Evolutionary conservation across 495 filamentous ascomycete species (phyloP).

Genomic region (Lophiostoma macrostomum): DNA sequence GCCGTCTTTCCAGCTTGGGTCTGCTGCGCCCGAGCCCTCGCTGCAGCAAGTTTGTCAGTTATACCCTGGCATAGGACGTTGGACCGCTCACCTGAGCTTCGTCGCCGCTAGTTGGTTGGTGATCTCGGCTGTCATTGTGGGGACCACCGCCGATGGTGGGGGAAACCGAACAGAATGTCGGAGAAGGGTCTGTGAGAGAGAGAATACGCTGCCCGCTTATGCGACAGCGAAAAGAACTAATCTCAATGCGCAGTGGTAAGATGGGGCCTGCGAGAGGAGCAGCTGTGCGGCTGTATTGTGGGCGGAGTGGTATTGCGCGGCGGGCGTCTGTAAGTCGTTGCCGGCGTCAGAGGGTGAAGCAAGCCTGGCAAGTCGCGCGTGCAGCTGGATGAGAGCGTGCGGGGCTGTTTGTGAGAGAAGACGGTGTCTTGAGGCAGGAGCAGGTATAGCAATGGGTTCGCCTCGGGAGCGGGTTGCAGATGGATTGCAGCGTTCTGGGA

Average conservation of each 20-base stretch:
- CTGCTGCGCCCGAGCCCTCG: slow-evolving; percentile 50
- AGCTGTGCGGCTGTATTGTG: too few relatives aligned
- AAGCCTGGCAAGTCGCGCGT: too few relatives aligned
- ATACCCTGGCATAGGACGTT: background rate
- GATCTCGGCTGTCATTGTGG: slow-evolving; percentile 41
- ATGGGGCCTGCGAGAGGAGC: too few relatives aligned
- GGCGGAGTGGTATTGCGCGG: too few relatives aligned
- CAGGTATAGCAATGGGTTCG: slow-evolving; percentile 2
- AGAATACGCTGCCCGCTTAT: slow-evolving; percentile 5
- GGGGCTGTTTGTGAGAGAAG: too few relatives aligned
- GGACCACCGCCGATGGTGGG: slow-evolving; percentile 10
- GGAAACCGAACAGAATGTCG: background rate
- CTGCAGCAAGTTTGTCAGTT: slow-evolving; percentile 14
- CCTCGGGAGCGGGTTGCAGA: background rate
- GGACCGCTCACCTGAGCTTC: slow-evolving; percentile 60
- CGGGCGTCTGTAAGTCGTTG: too few relatives aligned
- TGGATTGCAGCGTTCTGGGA: background rate
- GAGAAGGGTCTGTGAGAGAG: background rate
- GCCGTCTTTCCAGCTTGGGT: slow-evolving; percentile 73
- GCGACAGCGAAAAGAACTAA: slow-evolving; percentile 11
- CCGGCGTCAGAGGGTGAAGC: too few relatives aligned
- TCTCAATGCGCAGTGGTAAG: background rate
- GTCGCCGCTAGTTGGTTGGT: slow-evolving; percentile 51
- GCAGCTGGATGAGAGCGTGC: too few relatives aligned
- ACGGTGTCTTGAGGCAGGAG: slow-evolving; percentile 7